Base-by-base conservation (phyloP, 495 filamentous ascomycete genomes). In the Lentithecium fluviatile region DNA sequence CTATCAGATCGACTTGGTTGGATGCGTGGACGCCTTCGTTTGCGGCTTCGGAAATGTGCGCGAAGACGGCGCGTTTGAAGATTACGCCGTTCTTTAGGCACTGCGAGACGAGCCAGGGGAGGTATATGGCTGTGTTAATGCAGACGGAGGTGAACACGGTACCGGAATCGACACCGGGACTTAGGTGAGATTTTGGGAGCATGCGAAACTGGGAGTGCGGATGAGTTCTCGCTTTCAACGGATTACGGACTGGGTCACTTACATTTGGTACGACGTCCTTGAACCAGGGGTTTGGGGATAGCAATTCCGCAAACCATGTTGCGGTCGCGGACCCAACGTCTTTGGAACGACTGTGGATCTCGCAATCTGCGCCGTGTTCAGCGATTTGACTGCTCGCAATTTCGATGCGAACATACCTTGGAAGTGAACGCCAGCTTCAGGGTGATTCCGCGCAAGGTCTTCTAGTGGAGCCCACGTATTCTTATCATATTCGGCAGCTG, bases 351-450 rank as follows among this genome's bases (percentile, higher is more conserved):
- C 79, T 84, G 63, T 86, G 87, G n/a, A 87, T 32, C 10, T 32
- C 29, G 29, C 29, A 32, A 3, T 32, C 29, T 32, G 3, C 10
- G 3, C 10, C 4, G 4, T 32, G 29, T 4, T 32, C 15, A 50
- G 24, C 3, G 46, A 32, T 32, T 32, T 32, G 29, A 32, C n/a
- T n/a, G n/a, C n/a, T n/a, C n/a, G n/a, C n/a, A n/a, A n/a, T n/a
- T n/a, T n/a, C n/a, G n/a, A n/a, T 32, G 29, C 73, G 6, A 83
- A 45, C 1, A 80, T 73, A 36, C 85, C 85, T 74, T 90, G 90
- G 56, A 91, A 87, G 74, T 97, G 92, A 17, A 97, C 85, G 6
- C 92, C 94, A 1, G 94, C 88, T 56, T 96, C 93, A 2, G 90
- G 90, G 24, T 88, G 80, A 37, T 89, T 81, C 55, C 78, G 75